Percentiles rank a stretch among this genome's conserved stretches.
Evolutionary conservation across 2,329 filamentous ascomycete species (phyloP).

Genomic region (Claviceps arundinis): DNA sequence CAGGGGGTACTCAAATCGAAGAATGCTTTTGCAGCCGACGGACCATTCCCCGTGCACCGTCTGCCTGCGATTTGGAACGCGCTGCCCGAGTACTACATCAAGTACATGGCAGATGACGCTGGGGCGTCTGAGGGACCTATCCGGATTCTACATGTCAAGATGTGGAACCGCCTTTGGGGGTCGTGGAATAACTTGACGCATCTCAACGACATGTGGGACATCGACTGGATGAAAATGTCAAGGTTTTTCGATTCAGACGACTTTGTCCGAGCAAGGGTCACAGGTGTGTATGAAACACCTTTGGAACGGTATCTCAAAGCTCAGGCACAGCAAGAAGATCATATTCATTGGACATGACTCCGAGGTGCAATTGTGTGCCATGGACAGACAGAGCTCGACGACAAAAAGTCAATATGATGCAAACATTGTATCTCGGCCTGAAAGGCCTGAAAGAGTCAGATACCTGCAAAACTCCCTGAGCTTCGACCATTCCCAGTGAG

Average conservation of each 20-base stretch:
- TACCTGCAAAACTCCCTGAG: too few species aligned
- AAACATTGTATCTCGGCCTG: too few species aligned
- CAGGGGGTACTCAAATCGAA: constrained; percentile 1
- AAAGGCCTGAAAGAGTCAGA: too few species aligned
- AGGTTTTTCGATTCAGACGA: constrained; percentile 2
- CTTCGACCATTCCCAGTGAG: too few species aligned
- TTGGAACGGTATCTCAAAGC: neutral
- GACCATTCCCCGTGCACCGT: constrained; percentile 1
- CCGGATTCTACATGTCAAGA: constrained; percentile 2
- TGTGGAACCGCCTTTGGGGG: constrained; percentile 3
- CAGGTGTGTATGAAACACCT: neutral
- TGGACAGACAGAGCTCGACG: too few species aligned
- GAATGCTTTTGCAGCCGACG: constrained; percentile 2
- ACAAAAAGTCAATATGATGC: too few species aligned
- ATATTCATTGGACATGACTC: too few species aligned
- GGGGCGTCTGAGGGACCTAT: neutral
- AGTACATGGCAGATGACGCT: neutral
- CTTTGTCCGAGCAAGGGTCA: neutral
- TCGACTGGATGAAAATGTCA: constrained; percentile 4
- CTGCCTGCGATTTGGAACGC: constrained; percentile 1
- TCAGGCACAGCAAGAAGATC: neutral
- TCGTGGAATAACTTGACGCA: constrained; percentile 4
- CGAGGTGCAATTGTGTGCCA: too few species aligned
- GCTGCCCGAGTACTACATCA: constrained; percentile 1
- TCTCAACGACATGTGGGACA: constrained; percentile 3